Evolutionary conservation across 1,139 yeast species (phyloP).

Genomic region (Scheffersomyces parashehatae): DNA sequence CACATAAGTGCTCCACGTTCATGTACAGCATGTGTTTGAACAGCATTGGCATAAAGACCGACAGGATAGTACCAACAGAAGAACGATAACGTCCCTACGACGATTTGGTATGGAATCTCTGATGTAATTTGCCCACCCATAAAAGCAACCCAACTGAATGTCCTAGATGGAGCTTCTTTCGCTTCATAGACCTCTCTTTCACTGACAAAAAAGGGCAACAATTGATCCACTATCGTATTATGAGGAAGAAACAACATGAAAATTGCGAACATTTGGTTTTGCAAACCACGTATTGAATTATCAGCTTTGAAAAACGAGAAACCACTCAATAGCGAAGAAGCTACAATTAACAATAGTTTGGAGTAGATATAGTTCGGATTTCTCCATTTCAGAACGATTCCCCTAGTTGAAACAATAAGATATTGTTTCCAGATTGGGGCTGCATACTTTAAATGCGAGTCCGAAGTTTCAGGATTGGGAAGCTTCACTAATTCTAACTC

Average conservation of each 20-base stretch:
- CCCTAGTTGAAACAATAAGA: conserved; percentile 23
- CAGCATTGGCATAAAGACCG: conserved; percentile 33
- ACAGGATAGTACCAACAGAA: conserved; percentile 41
- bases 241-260: conserved; percentile 68
- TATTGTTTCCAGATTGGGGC: conserved; percentile 28
- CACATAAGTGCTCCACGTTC: conserved; percentile 10
- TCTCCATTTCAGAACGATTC: conserved; percentile 44
- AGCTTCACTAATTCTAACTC: conserved; percentile 27
- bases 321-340: conserved; percentile 48
- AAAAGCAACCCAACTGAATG: conserved; percentile 49
- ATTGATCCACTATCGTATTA: conserved; percentile 67
- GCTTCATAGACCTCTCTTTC: conserved; percentile 65
- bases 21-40: conserved; percentile 4
- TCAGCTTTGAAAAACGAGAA: conserved; percentile 41
- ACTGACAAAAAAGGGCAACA: conserved; percentile 63
- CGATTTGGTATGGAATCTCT: conserved; percentile 32
- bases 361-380: conserved; percentile 42
- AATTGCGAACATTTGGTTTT: conserved; percentile 56
- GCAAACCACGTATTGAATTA: conserved; percentile 41
- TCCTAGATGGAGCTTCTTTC: conserved; percentile 65
- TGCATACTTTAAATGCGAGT: conserved; percentile 25
- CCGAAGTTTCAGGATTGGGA: conserved; percentile 25
- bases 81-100: conserved; percentile 30
- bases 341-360: conserved; percentile 36
- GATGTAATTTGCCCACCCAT: conserved; percentile 31